Conservation (phyloP, 768 basidiomycete species). For the Leucogyrophana mollusca region DNA sequence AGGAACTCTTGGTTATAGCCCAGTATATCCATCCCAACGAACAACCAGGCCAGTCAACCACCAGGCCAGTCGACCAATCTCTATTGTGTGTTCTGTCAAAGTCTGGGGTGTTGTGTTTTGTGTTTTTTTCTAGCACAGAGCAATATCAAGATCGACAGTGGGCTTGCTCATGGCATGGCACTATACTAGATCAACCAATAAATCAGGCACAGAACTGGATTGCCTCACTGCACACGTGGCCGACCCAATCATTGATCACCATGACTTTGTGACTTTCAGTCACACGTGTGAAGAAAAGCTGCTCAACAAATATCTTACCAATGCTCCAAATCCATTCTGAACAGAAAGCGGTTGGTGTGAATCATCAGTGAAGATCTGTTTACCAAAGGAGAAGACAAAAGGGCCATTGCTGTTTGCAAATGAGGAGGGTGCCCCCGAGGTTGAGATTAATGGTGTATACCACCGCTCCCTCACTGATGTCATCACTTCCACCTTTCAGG, state of each 20-base stretch:
- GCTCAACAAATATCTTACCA: neutral
- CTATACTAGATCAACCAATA: slow-evolving; percentile 22
- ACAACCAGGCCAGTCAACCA: no score
- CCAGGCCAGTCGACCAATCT: no score
- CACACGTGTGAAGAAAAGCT: neutral
- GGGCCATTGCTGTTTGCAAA: neutral
- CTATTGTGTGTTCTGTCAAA: no score
- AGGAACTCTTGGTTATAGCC: no score
- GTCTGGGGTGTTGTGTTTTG: no score
- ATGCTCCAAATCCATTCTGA: neutral
- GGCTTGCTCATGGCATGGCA: slow-evolving; percentile 31
- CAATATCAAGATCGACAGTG: slow-evolving; percentile 18
- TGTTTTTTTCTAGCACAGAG: no score
- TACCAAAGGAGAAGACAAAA: slow-evolving; percentile 3
- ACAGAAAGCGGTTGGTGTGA: slow-evolving; percentile 4
- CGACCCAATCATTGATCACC: slow-evolving; percentile 16
- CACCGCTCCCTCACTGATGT: slow-evolving; percentile 7
- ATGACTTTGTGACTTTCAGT: slow-evolving; percentile 17
- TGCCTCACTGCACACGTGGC: slow-evolving; percentile 22
- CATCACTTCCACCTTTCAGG: neutral
- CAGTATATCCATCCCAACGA: no score
- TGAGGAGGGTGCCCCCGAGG: neutral
- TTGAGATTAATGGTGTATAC: neutral
- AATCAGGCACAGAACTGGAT: slow-evolving; percentile 25
- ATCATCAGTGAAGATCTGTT: slow-evolving; percentile 1